Base-by-base conservation (phyloP, 164 flowering plant genomes). In the Malania oleifera region DNA sequence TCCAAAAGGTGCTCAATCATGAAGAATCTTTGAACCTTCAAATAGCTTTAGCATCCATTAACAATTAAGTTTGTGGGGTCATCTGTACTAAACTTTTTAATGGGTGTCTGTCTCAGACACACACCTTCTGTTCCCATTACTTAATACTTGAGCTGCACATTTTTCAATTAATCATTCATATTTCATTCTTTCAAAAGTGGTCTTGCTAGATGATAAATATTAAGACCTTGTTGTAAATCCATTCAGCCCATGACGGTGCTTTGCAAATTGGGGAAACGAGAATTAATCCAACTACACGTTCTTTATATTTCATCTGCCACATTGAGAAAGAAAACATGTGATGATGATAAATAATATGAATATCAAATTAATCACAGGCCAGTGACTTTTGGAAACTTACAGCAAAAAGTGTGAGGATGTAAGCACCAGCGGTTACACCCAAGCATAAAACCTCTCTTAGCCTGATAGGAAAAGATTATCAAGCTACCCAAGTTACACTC, bases 351-450 rank as follows among this genome's bases (percentile, higher is more conserved):
- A 17, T 0, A 49, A 4, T 22, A 26, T 66, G 50, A 54, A 51
- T 14, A 31, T 45, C 39, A 18, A 29, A 41, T 34, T 18, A 9
- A 40, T 24, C 38, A 54, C 40, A 28, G 34, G 0, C 22, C 4
- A 38, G 24, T 10, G 5, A 34, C 14, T 26, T 31, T 9, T 12
- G 18, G 18, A 44, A 59, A 79, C 87, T 51, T 80, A 83, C 91
- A 8, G 92, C 82, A 68, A 86, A 86, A 10, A 82, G 81, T 50
- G 84, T 75, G 20, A 86, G 85, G 44, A 86, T 62, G 57, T 86
- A 86, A 44, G 92, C 92, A 15, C 92, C 92, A 49, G 89, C 92
- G 7, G 89, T 81, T n/a, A 82, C 87, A 2, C 92, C 92, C 71
- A 86, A 46, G 75, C 92, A 86, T 46, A 86, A 29, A 39, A 86